These are phyloP conservation scores for Tetrahymena thermophila DNA, from an alignment of 73 alveolate species.

Conservation along the genomic window DNA sequence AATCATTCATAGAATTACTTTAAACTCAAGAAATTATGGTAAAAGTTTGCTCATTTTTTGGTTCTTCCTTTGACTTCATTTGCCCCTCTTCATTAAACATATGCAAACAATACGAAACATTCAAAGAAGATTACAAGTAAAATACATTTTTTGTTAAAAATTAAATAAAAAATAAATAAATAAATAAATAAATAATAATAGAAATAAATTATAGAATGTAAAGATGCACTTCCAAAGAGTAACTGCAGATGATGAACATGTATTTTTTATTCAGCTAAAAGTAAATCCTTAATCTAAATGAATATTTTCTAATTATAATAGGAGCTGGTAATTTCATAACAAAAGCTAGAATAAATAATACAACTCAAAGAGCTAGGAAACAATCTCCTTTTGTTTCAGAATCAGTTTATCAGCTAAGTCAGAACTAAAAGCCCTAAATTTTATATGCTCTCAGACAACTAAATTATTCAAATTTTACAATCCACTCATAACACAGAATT, in stretches of 20 bases:
- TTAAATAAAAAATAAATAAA: background rate
- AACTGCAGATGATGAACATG: background rate
- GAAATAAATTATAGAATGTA: background rate
- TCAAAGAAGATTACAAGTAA: background rate
- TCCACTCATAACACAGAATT: background rate
- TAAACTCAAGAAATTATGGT: background rate
- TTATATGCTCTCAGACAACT: background rate
- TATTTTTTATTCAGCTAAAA: background rate
- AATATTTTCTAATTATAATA: background rate
- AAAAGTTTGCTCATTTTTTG: background rate
- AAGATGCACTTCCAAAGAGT: background rate
- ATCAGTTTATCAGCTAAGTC: background rate
- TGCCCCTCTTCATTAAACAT: background rate
- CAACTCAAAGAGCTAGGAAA: background rate
- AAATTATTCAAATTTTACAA: background rate
- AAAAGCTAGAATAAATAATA: background rate
- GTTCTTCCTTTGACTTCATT: background rate
- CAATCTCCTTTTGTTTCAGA: background rate
- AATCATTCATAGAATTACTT: background rate
- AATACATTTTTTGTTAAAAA: background rate
- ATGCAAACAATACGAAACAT: background rate
- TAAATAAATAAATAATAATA: background rate
- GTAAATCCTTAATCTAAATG: too few relatives aligned
- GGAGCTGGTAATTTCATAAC: background rate
- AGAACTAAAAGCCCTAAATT: background rate